These are phyloP conservation scores for Stereum hirsutum DNA, from an alignment of 1,284 basidiomycete species.

Conservation along the genomic window DNA sequence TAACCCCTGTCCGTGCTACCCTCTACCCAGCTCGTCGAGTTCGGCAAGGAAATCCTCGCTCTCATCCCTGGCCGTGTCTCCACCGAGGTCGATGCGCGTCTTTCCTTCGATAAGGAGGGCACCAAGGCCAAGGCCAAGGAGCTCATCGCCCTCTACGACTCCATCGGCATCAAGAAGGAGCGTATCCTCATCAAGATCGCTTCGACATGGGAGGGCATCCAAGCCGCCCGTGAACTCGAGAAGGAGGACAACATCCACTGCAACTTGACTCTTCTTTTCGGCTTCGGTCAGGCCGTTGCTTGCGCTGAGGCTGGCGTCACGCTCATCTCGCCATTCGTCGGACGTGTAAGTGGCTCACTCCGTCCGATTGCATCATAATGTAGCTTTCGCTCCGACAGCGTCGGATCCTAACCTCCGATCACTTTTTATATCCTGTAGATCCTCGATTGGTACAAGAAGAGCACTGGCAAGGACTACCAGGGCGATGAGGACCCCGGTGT, in stretches of 20 bases:
- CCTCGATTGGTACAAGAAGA: conserved; percentile 95
- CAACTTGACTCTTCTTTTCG: conserved; percentile 98
- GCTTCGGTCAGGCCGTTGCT: conserved; percentile 96
- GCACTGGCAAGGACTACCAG: conserved; percentile 77
- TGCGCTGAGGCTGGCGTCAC: conserved; percentile 98
- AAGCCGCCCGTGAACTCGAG: conserved; percentile 96
- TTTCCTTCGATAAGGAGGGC: conserved; percentile 92
- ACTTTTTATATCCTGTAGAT: too few species aligned
- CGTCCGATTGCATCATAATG: conserved; percentile 5
- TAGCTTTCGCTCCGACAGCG: too few species aligned
- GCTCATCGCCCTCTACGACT: conserved; percentile 92
- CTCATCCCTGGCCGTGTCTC: conserved; percentile 99
- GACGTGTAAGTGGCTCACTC: conserved; percentile 58
- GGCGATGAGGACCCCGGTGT: conserved; percentile 97
- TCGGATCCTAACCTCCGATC: too few species aligned
- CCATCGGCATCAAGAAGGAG: conserved; percentile 85
- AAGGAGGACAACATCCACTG: conserved; percentile 91
- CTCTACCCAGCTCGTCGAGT: conserved; percentile 78
- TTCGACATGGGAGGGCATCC: conserved; percentile 99
- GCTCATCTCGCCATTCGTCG: conserved; percentile 98
- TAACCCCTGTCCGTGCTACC: neutral
- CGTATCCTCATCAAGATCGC: conserved; percentile 98
- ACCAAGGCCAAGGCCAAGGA: conserved; percentile 92
- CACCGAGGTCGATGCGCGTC: conserved; percentile 95
- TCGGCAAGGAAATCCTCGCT: conserved; percentile 90